Percentiles rank a stretch among this genome's conserved stretches.
Conservation (phyloP, 176 grass and related monocot species). For the Oryza coarctata region DNA sequence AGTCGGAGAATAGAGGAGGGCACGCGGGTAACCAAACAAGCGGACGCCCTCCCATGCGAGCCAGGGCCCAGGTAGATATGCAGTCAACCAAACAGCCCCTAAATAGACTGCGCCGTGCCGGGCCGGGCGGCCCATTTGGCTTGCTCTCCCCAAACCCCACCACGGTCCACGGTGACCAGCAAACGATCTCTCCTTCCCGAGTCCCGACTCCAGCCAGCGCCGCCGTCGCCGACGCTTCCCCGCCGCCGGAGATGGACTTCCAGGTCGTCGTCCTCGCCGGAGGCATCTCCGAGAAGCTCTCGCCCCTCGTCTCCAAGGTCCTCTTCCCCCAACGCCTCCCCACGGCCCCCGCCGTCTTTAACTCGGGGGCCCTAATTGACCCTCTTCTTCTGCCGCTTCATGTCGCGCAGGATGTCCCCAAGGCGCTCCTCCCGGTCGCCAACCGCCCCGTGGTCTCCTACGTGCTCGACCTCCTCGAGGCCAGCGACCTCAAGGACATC, state of each 20-base stretch:
- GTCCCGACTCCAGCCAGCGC: no score
- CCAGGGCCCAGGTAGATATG: no score
- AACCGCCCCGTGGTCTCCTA: slow-evolving; percentile 90
- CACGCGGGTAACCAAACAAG: no score
- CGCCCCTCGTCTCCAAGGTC: slow-evolving; percentile 84
- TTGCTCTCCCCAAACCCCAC: no score
- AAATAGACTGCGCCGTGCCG: no score
- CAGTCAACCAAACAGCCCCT: no score
- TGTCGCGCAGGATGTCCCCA: slow-evolving; percentile 75
- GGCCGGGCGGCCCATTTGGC: no score
- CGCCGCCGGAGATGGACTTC: slow-evolving; percentile 72
- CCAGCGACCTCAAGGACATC: slow-evolving; percentile 87
- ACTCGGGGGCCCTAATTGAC: slow-evolving; percentile 6
- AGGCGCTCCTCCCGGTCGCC: slow-evolving; percentile 86
- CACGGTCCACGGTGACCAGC: no score
- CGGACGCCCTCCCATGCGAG: no score
- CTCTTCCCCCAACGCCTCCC: neutral
- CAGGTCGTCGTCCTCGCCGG: slow-evolving; percentile 97
- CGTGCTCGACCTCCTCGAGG: slow-evolving; percentile 83
- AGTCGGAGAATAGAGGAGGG: no score
- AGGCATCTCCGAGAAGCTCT: slow-evolving; percentile 72
- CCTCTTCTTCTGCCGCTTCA: neutral
- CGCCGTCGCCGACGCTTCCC: neutral
- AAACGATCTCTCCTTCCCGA: no score
- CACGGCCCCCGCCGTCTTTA: neutral